phyloP scores from a whole-genome alignment of 169 alveolate species.

The Ichthyophthirius multifiliis region DNA sequence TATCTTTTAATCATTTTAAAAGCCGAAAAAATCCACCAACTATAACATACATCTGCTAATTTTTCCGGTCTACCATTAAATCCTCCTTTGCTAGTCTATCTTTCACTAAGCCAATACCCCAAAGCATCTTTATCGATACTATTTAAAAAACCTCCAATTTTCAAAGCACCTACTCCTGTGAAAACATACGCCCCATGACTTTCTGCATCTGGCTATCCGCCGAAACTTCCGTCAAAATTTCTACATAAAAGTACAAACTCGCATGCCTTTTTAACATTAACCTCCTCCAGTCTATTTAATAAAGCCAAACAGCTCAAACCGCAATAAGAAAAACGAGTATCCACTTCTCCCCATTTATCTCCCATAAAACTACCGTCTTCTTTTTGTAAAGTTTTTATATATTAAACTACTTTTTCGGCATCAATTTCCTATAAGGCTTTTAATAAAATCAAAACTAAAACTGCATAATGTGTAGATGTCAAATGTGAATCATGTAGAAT shows the following conservation, averaged over 20 bases:
- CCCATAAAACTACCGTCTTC: constrained; percentile 94
- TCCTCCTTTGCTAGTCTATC: constrained; percentile 95
- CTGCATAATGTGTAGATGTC: constrained; percentile 87
- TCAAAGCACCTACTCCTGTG: constrained; percentile 90
- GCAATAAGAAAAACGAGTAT: constrained; percentile 92
- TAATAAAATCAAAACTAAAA: constrained; percentile 77
- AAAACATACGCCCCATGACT: constrained; percentile 97
- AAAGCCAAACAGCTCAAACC: constrained; percentile 89
- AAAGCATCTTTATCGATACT: constrained; percentile 72
- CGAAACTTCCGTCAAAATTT: constrained; percentile 94
- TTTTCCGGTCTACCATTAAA: constrained; percentile 97
- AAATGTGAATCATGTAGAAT: constrained; percentile 84
- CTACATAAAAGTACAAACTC: constrained; percentile 88
- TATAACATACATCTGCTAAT: constrained; percentile 95
- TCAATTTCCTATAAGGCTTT: constrained; percentile 71
- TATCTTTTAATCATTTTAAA: constrained; percentile 85
- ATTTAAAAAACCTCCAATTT: constrained; percentile 77
- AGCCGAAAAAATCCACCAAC: constrained; percentile 96
- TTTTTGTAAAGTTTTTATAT: constrained; percentile 84
- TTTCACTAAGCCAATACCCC: constrained; percentile 88
- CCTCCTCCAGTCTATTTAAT: constrained; percentile 72
- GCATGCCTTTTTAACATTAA: constrained; percentile 82
- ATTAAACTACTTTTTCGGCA: constrained; percentile 71
- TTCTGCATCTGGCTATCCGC: constrained; percentile 94
- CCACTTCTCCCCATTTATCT: constrained; percentile 94